Conservation (phyloP, 352 stramenopile genomes). For the Globisporangium lucens region DNA sequence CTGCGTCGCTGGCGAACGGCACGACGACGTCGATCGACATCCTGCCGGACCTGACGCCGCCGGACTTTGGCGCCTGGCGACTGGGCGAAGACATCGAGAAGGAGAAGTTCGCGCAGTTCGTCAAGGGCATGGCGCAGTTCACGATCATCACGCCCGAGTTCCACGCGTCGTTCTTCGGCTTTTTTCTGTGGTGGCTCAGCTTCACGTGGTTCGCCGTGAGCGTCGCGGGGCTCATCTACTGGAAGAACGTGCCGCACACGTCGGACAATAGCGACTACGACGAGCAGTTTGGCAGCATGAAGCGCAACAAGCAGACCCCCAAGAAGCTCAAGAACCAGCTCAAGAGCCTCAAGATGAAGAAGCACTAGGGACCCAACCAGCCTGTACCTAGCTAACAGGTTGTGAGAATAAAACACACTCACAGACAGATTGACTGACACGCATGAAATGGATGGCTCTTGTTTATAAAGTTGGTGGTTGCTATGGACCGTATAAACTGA, state of each 20-base stretch:
- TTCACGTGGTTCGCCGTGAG: slow-evolving; percentile 59
- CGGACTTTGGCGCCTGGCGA: slow-evolving; percentile 54
- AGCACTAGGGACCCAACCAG: slow-evolving; percentile 26
- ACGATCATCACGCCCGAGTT: slow-evolving; percentile 53
- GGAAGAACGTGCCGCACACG: slow-evolving; percentile 55
- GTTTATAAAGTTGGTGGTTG: background rate
- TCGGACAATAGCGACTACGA: slow-evolving; percentile 12
- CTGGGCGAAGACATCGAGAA: slow-evolving; percentile 50
- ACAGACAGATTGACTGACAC: background rate
- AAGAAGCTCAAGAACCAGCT: slow-evolving; percentile 74
- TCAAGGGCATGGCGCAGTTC: slow-evolving; percentile 67
- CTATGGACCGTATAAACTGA: background rate
- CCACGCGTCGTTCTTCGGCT: slow-evolving; percentile 58
- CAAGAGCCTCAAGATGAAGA: slow-evolving; percentile 64
- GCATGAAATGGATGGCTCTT: background rate
- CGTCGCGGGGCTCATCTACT: slow-evolving; percentile 51
- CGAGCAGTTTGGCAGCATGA: background rate
- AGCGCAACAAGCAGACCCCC: slow-evolving; percentile 55
- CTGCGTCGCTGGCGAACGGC: slow-evolving; percentile 17
- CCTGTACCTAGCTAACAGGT: background rate
- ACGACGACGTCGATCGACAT: slow-evolving; percentile 16
- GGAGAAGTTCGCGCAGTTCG: slow-evolving; percentile 42
- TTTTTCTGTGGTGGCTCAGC: slow-evolving; percentile 54
- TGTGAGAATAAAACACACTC: background rate
- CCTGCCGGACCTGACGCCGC: slow-evolving; percentile 30